These are phyloP conservation scores for Vickermania spadyakhi DNA, from an alignment of 208 protist species.

Conservation along the genomic window DNA sequence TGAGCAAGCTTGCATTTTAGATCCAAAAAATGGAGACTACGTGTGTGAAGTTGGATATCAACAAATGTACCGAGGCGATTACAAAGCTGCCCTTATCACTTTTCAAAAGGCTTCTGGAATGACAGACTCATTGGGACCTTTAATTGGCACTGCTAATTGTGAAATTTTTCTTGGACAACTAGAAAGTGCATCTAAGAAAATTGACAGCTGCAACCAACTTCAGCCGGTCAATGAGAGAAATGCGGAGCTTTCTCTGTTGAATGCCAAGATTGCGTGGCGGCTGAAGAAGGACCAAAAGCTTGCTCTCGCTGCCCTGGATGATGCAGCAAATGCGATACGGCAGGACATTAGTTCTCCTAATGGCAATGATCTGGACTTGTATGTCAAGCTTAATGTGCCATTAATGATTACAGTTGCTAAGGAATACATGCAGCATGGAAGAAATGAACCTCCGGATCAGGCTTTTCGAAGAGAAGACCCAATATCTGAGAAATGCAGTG, in stretches of 20 bases:
- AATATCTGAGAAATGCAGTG: slow-evolving; percentile 49
- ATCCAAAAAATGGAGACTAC: slow-evolving; percentile 64
- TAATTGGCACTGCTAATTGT: slow-evolving; percentile 66
- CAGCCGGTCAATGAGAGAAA: slow-evolving; percentile 61
- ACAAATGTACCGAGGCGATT: slow-evolving; percentile 64
- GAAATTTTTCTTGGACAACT: slow-evolving; percentile 52
- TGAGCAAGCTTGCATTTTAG: slow-evolving; percentile 45
- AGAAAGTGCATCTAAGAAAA: slow-evolving; percentile 77
- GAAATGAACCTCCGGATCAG: slow-evolving; percentile 80
- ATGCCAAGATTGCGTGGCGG: slow-evolving; percentile 68
- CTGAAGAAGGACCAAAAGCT: slow-evolving; percentile 48
- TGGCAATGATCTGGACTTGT: slow-evolving; percentile 45
- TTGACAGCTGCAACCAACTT: slow-evolving; percentile 85
- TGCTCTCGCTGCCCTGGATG: slow-evolving; percentile 53
- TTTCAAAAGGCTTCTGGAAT: slow-evolving; percentile 70
- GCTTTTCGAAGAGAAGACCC: slow-evolving; percentile 42
- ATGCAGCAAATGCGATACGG: slow-evolving; percentile 68
- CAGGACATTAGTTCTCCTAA: slow-evolving; percentile 27
- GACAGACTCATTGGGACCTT: slow-evolving; percentile 66
- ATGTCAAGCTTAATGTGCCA: slow-evolving; percentile 62
- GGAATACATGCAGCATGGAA: slow-evolving; percentile 83
- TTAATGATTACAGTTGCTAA: slow-evolving; percentile 76
- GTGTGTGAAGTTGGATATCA: slow-evolving; percentile 74
- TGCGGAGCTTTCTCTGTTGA: slow-evolving; percentile 72
- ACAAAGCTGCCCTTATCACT: slow-evolving; percentile 44